Evolutionary conservation across 2,329 filamentous ascomycete genomes (phyloP).

Genomic region (Cercospora berteroae): DNA sequence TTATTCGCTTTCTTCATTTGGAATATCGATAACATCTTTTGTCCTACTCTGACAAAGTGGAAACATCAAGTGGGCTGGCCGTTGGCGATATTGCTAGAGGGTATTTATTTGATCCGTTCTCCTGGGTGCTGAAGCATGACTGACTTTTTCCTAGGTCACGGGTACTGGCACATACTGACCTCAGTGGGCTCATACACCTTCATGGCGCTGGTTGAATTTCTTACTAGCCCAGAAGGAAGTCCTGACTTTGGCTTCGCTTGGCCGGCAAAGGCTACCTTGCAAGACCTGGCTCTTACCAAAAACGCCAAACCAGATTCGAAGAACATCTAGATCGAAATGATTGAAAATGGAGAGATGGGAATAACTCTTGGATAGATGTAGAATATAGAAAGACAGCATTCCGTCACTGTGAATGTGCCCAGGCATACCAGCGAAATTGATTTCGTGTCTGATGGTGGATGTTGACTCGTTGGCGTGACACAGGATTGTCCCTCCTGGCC

Average conservation of each 20-base stretch:
- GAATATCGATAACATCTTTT: conserved; percentile 76
- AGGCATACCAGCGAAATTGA: neutral
- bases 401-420: neutral
- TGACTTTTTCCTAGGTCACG: conserved; percentile 48
- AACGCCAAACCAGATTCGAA: neutral
- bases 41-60: conserved; percentile 63
- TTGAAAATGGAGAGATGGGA: neutral
- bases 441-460: neutral
- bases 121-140: neutral
- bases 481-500: neutral
- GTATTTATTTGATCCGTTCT: neutral
- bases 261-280: conserved; percentile 25
- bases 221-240: conserved; percentile 21
- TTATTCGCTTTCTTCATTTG: conserved; percentile 66
- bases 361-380: neutral
- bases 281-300: conserved; percentile 11
- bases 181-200: conserved; percentile 39
- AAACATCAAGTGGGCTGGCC: conserved; percentile 68
- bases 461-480: neutral
- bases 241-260: conserved; percentile 28
- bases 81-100: conserved; percentile 72
- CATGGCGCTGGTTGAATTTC: conserved; percentile 31
- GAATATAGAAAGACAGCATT: neutral
- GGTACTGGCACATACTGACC: conserved; percentile 78
- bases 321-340: neutral